Percentiles rank a stretch among this genome's conserved stretches.
These are phyloP conservation scores for Vigna hirtella DNA, from an alignment of 306 rosid species.

Conservation along the genomic window DNA sequence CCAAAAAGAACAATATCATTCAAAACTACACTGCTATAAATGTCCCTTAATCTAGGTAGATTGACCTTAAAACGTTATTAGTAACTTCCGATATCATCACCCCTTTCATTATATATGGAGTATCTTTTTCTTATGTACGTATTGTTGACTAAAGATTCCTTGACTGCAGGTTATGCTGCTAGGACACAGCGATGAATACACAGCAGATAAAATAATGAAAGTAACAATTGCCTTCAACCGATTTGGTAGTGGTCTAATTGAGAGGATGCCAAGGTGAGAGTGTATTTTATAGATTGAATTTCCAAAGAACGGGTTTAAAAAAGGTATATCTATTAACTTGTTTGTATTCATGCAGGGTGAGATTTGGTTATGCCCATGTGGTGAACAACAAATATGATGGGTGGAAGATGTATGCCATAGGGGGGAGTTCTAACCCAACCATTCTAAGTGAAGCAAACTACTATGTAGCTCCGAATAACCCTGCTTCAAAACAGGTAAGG, in stretches of 20 bases:
- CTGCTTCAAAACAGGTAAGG: slow-evolving; percentile 58
- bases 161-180: slow-evolving; percentile 78
- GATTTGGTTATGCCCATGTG: slow-evolving; percentile 90
- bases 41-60: too few relatives aligned
- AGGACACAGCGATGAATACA: slow-evolving; percentile 70
- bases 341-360: slow-evolving; percentile 56
- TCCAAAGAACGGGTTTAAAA: background rate
- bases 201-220: slow-evolving; percentile 67
- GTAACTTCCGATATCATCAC: too few relatives aligned
- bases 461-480: slow-evolving; percentile 55
- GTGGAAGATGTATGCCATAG: slow-evolving; percentile 88
- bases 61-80: too few relatives aligned
- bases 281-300: slow-evolving; percentile 13
- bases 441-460: slow-evolving; percentile 84
- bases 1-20: too few relatives aligned
- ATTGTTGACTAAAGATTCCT: background rate
- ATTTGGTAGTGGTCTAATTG: slow-evolving; percentile 51
- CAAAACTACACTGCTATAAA: too few relatives aligned
- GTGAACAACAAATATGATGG: slow-evolving; percentile 79
- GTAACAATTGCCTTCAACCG: slow-evolving; percentile 51
- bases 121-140: background rate
- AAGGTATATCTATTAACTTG: background rate
- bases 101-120: background rate
- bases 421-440: slow-evolving; percentile 91
- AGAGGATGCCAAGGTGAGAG: slow-evolving; percentile 80